Evolutionary conservation across 495 filamentous ascomycete species (phyloP).

Genomic region (Neurospora terricola): DNA sequence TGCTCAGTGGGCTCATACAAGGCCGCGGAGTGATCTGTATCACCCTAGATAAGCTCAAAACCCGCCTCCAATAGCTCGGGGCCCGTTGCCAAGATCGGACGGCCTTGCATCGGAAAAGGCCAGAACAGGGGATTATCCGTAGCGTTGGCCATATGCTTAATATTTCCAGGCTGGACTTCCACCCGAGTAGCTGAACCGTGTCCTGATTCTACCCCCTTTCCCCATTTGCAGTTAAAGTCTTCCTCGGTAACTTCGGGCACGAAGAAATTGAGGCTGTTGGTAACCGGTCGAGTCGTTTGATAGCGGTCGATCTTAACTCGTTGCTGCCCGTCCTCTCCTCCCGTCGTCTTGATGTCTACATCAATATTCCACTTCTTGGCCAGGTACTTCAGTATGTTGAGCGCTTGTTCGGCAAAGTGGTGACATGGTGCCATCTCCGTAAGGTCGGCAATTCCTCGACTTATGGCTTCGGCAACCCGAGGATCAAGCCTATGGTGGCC

Average conservation of each 20-base stretch:
- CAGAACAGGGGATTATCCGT: slow-evolving; percentile 41
- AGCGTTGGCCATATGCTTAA: slow-evolving; percentile 10
- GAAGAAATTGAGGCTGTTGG: slow-evolving; percentile 42
- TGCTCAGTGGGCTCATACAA: not conserved
- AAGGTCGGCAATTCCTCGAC: slow-evolving; percentile 39
- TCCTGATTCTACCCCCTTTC: slow-evolving; percentile 1
- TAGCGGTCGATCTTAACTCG: slow-evolving; percentile 10
- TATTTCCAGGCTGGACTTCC: not conserved
- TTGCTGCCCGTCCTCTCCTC: not conserved
- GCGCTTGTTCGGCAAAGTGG: slow-evolving; percentile 46
- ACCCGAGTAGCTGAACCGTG: not conserved
- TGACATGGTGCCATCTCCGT: slow-evolving; percentile 49
- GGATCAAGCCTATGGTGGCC: slow-evolving; percentile 16
- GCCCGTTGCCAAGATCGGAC: slow-evolving; percentile 38
- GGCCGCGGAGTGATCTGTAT: not conserved
- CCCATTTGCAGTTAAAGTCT: slow-evolving; percentile 32
- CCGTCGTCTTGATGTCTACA: slow-evolving; percentile 25
- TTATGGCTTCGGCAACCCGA: slow-evolving; percentile 29
- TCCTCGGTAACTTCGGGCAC: slow-evolving; percentile 33
- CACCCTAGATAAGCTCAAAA: slow-evolving; percentile 26
- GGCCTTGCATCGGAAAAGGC: slow-evolving; percentile 45
- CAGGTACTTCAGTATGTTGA: slow-evolving; percentile 47
- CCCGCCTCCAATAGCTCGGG: slow-evolving; percentile 35
- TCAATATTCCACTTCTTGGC: slow-evolving; percentile 48
- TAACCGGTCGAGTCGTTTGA: slow-evolving; percentile 23